These are phyloP conservation scores for Annona squamosa DNA, from an alignment of 164 flowering plant genomes.

Conservation along the genomic window DNA sequence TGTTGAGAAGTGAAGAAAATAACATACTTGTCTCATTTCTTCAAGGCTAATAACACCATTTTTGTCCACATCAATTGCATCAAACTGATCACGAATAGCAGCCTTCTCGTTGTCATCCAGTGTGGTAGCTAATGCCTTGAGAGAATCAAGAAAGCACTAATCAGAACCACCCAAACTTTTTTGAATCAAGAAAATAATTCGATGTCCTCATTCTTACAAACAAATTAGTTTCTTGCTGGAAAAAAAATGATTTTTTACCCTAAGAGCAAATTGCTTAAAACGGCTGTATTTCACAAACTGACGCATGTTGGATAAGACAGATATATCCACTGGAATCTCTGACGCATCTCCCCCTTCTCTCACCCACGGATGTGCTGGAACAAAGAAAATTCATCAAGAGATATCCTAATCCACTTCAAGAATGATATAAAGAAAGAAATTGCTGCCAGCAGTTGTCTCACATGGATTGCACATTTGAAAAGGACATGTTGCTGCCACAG, in stretches of 20 bases:
- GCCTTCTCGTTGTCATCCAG: conserved; percentile 78
- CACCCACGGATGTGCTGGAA: conserved; percentile 96
- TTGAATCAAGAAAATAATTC: neutral
- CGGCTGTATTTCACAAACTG: conserved; percentile 94
- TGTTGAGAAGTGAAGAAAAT: conserved; percentile 1
- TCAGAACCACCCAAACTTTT: neutral
- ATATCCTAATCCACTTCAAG: neutral
- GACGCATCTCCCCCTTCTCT: conserved; percentile 98
- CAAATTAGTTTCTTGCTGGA: neutral
- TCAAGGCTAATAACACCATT: conserved; percentile 96
- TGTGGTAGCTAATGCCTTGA: conserved; percentile 89
- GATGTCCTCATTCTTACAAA: neutral
- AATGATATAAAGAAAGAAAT: neutral
- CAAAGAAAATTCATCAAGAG: neutral
- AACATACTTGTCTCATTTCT: conserved; percentile 88
- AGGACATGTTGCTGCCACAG: neutral
- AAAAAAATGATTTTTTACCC: conserved; percentile 40
- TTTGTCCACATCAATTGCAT: conserved; percentile 93
- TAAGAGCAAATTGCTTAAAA: conserved; percentile 85
- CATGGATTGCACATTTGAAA: neutral
- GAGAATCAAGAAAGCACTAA: neutral
- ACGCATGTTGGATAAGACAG: conserved; percentile 82
- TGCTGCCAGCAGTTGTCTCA: neutral
- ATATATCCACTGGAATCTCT: conserved; percentile 93
- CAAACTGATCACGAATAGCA: conserved; percentile 83